Evolutionary conservation across 805 yeast genomes (phyloP).

Genomic region (Clavispora asparagi): DNA sequence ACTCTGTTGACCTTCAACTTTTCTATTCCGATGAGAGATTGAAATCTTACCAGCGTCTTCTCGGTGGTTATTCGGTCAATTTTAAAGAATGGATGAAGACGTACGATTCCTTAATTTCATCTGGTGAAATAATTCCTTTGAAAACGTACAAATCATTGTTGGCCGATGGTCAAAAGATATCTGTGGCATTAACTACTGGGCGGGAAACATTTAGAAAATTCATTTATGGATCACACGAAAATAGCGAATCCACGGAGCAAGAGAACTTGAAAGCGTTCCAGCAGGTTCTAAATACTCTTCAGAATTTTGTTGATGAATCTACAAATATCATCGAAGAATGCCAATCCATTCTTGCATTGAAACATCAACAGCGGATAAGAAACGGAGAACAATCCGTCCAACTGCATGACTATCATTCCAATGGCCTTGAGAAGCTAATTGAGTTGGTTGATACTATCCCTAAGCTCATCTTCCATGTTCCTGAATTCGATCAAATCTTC

Average conservation of each 20-base stretch:
- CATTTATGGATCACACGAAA: not conserved
- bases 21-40: constrained; percentile 52
- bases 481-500: constrained; percentile 56
- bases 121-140: constrained; percentile 42
- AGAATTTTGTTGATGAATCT: constrained; percentile 39
- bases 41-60: constrained; percentile 26
- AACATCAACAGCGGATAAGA: constrained; percentile 46
- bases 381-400: constrained; percentile 25
- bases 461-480: constrained; percentile 43
- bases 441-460: constrained; percentile 37
- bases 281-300: constrained; percentile 26
- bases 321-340: constrained; percentile 53
- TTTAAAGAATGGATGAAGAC: constrained; percentile 49
- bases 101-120: constrained; percentile 36
- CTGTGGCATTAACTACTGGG: constrained; percentile 30
- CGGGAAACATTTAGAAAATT: constrained; percentile 7
- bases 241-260: not conserved
- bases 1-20: constrained; percentile 39
- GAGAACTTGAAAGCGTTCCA: constrained; percentile 15
- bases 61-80: constrained; percentile 40
- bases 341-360: constrained; percentile 46
- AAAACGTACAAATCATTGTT: constrained; percentile 40
- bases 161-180: constrained; percentile 51
- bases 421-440: constrained; percentile 7
- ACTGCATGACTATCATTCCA: constrained; percentile 22